Evolutionary conservation across 2,329 filamentous ascomycete genomes (phyloP), one percentile per base, ranked within the genome.

Genomic region (Thermoascus crustaceus): DNA sequence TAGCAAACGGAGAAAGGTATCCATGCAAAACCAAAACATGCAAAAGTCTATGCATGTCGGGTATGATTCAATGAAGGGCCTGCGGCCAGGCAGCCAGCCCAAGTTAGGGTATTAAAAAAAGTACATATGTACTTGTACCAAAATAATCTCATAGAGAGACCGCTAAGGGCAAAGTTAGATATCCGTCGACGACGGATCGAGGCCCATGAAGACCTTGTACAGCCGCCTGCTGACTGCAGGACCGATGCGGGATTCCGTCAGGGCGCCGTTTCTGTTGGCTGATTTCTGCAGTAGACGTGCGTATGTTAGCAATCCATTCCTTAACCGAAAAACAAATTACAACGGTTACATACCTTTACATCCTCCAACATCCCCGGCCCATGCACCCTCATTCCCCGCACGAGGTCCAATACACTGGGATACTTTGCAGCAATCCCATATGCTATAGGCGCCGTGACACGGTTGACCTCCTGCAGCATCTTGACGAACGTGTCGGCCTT

Each of bases 401-500:
- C 68, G 20, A 91, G 59, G 20, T 71, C 61, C 7, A 66, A 58
- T 1, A 83, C 72, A 4, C 62, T 75, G 1, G 63, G 66, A 53
- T 79, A 86, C 53, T 78, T 69, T 1, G 64, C 64, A 1, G 71
- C 70, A 39, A 89, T 75, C 3, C 82, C 82, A 42, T 80, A 75
- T 0, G 84, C 84, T 49, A 86, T 76, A 0, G 80, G 75, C 0
- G 77, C 73, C 4, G 85, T 88, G 10, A 89, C 72, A 10, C 82
- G 74, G 9, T 69, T 69, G 25, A 88, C 75, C 59, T 87, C 80
- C 58, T 86, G 80, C 33, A 91, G 63, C 82, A 89, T 85, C 44
- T 76, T 75, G 29, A 77, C 65, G 43, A 81, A 89, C 0, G 78
- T 85, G 48, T 88, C 83, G 5, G 64, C 56, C 2, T 71, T 61